These are phyloP conservation scores for Salinomyces thailandicus DNA, from an alignment of 2,329 filamentous ascomycete species.

Conservation along the genomic window DNA sequence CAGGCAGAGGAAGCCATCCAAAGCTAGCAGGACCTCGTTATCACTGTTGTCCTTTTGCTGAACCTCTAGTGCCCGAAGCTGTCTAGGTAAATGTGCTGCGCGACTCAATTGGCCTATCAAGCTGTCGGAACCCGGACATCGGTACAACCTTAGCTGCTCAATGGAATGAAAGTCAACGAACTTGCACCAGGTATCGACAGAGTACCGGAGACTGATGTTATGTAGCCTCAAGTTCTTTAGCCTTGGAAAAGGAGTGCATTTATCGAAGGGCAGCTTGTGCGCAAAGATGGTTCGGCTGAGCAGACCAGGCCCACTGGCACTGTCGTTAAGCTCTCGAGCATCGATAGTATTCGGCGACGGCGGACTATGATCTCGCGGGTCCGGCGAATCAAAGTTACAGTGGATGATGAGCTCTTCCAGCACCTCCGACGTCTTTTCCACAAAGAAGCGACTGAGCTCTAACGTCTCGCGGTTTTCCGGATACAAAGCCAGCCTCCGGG, in stretches of 20 bases:
- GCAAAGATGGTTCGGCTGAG: constrained; percentile 37
- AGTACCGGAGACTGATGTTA: constrained; percentile 36
- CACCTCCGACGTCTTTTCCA: constrained; percentile 30
- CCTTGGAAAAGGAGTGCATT: constrained; percentile 33
- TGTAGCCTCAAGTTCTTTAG: constrained; percentile 37
- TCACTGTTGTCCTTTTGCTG: constrained; percentile 40
- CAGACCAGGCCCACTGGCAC: constrained; percentile 36
- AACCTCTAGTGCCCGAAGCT: constrained; percentile 36
- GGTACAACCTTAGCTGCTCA: constrained; percentile 33
- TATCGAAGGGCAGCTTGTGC: constrained; percentile 38
- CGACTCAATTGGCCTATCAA: constrained; percentile 39
- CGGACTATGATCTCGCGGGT: constrained; percentile 9
- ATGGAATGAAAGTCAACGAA: constrained; percentile 36
- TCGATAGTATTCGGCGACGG: constrained; percentile 10
- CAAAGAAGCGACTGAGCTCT: constrained; percentile 33
- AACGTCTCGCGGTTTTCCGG: constrained; percentile 37
- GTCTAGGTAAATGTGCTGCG: constrained; percentile 33
- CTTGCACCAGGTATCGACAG: constrained; percentile 39
- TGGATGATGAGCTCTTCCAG: constrained; percentile 40
- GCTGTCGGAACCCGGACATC: constrained; percentile 37
- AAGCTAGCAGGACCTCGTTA: constrained; percentile 35
- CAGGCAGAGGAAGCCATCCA: constrained; percentile 39
- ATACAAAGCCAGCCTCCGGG: constrained; percentile 36
- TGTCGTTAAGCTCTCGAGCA: constrained; percentile 36
- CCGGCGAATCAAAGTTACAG: constrained; percentile 34